Percentiles rank a stretch among this genome's conserved stretches.
Conservation (phyloP, 2,329 filamentous ascomycete species). For the Esteya vermicola region DNA sequence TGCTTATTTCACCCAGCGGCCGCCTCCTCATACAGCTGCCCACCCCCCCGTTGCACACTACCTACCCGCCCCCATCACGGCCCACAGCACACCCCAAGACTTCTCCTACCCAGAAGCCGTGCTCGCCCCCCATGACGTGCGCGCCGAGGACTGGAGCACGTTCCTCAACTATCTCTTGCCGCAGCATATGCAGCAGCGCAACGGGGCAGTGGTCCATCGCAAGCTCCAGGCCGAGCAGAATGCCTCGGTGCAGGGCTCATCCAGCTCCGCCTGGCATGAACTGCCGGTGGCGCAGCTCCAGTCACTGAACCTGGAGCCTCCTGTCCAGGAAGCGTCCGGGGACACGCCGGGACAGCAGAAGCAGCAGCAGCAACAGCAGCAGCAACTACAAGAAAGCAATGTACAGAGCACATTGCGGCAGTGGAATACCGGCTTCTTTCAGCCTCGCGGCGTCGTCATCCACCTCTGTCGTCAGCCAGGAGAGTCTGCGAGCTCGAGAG, state of each 20-base stretch:
- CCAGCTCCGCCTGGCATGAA: slow-evolving; percentile 6
- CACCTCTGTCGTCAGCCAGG: slow-evolving; percentile 1
- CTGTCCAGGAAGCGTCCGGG: not conserved
- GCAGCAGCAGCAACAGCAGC: not conserved
- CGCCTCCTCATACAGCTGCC: slow-evolving; percentile 14
- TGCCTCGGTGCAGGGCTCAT: too few species aligned
- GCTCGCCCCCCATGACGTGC: slow-evolving; percentile 28
- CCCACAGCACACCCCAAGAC: slow-evolving; percentile 23
- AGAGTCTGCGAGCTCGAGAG: too few species aligned
- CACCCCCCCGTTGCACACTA: slow-evolving; percentile 14
- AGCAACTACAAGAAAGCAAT: slow-evolving; percentile 6
- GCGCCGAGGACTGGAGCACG: slow-evolving; percentile 40
- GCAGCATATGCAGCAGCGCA: slow-evolving; percentile 26
- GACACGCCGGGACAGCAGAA: not conserved
- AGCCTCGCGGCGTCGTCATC: slow-evolving; percentile 31
- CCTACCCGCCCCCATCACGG: slow-evolving; percentile 17
- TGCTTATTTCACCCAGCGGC: slow-evolving; percentile 32
- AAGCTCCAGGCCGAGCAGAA: slow-evolving; percentile 28
- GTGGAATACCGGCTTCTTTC: slow-evolving; percentile 45
- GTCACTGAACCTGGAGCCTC: not conserved
- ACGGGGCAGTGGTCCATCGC: slow-evolving; percentile 32
- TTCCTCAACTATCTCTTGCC: slow-evolving; percentile 44
- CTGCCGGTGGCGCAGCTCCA: not conserved
- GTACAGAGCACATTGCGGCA: slow-evolving; percentile 29
- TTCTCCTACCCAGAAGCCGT: slow-evolving; percentile 25